Conservation (phyloP, 2,329 filamentous ascomycete genomes). For the Zymoseptoria ardabiliae region DNA sequence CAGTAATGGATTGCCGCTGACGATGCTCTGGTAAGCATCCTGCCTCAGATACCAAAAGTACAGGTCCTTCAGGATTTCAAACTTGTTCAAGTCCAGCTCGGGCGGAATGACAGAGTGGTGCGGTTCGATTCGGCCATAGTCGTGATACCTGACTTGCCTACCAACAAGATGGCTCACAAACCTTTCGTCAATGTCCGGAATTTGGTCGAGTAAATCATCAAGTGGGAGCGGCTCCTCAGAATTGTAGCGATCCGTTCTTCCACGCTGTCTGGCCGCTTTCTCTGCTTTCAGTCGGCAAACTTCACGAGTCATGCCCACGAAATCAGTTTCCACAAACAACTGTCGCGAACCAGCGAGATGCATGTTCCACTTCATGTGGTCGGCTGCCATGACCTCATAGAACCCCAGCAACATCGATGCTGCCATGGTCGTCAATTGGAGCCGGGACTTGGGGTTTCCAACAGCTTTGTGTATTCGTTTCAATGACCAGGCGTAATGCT, state of each 20-base stretch:
- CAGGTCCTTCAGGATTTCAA: conserved; percentile 74
- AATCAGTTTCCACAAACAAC: conserved; percentile 75
- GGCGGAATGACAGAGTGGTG: conserved; percentile 23
- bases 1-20: conserved; percentile 81
- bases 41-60: conserved; percentile 97
- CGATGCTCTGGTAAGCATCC: conserved; percentile 81
- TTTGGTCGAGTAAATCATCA: conserved; percentile 28
- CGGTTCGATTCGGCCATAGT: conserved; percentile 46
- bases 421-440: conserved; percentile 75
- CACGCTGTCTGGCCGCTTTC: conserved; percentile 32
- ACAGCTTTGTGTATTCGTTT: conserved; percentile 72
- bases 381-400: conserved; percentile 90
- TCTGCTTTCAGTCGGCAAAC: conserved; percentile 58
- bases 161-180: conserved; percentile 54
- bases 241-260: conserved; percentile 7
- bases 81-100: conserved; percentile 62
- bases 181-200: conserved; percentile 46
- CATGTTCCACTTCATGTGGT: conserved; percentile 92
- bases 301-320: conserved; percentile 62
- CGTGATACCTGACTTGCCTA: conserved; percentile 50
- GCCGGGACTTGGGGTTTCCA: conserved; percentile 58
- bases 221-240: conserved; percentile 13
- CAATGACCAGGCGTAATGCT: conserved; percentile 84
- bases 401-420: conserved; percentile 80
- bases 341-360: conserved; percentile 80